Evolutionary conservation across 1,284 basidiomycete species (phyloP).

Genomic region (Ustilago shanxiensis): DNA sequence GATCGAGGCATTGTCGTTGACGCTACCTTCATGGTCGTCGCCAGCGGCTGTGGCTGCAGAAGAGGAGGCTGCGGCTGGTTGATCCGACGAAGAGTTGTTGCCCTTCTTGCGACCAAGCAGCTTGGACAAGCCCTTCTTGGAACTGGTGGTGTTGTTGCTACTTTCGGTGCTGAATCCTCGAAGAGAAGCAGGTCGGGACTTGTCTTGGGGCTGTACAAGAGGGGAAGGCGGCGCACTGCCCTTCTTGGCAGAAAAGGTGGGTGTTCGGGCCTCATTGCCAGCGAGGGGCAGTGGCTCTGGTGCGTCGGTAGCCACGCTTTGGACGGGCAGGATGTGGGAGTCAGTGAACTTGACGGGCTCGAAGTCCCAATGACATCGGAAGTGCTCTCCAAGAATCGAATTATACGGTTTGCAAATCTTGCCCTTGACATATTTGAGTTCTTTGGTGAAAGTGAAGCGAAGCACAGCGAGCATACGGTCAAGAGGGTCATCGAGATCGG

Average conservation of each 20-base stretch:
- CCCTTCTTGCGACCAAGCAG: constrained; percentile 51
- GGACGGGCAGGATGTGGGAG: constrained; percentile 53
- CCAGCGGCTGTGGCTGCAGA: constrained; percentile 13
- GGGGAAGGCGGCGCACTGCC: constrained; percentile 42
- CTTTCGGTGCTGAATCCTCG: constrained; percentile 31
- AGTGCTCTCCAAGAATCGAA: constrained; percentile 66
- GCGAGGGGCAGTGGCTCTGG: constrained; percentile 44
- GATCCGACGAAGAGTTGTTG: constrained; percentile 25
- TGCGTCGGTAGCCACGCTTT: constrained; percentile 28
- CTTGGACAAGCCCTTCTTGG: constrained; percentile 53
- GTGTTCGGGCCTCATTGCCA: constrained; percentile 24
- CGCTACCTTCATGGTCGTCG: constrained; percentile 22
- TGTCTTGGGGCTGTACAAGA: constrained; percentile 39
- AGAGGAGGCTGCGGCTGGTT: constrained; percentile 12
- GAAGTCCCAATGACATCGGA: constrained; percentile 68
- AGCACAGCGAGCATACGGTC: constrained; percentile 91
- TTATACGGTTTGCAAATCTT: constrained; percentile 92
- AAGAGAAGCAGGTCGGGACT: constrained; percentile 43
- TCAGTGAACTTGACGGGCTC: constrained; percentile 46
- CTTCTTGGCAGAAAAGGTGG: constrained; percentile 36
- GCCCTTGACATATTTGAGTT: constrained; percentile 88
- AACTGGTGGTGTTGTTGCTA: constrained; percentile 17
- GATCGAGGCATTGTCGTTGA: constrained; percentile 35
- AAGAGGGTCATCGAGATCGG: constrained; percentile 88
- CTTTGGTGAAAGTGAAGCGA: constrained; percentile 88